phyloP scores from a whole-genome alignment of 2,329 filamentous ascomycete species.

The Talaromyces sp. region DNA sequence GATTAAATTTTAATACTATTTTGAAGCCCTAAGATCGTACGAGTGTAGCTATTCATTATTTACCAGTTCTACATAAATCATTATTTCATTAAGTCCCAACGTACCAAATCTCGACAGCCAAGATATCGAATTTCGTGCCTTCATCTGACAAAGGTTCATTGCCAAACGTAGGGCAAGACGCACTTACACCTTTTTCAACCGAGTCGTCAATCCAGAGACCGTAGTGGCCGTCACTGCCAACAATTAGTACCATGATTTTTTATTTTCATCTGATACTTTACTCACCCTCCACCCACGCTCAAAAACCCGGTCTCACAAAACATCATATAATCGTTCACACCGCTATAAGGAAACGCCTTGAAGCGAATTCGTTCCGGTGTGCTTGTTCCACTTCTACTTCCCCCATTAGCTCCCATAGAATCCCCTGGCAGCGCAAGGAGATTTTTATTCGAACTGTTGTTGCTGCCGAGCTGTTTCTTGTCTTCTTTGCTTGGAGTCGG shows the following conservation, averaged over 20 bases:
- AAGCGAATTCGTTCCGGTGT: conserved; percentile 77
- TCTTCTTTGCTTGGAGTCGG: conserved; percentile 12
- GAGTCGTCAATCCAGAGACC: conserved; percentile 88
- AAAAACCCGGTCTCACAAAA: conserved; percentile 82
- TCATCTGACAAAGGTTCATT: conserved; percentile 93
- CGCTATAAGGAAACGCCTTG: conserved; percentile 94
- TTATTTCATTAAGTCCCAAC: conserved; percentile 51
- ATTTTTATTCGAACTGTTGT: background rate
- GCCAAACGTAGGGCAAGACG: conserved; percentile 81
- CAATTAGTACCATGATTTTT: conserved; percentile 18
- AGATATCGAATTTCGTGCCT: conserved; percentile 81
- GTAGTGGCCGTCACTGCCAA: conserved; percentile 67
- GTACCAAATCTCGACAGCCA: conserved; percentile 92
- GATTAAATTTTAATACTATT: background rate
- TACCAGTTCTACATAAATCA: background rate
- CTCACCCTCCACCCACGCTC: conserved; percentile 72
- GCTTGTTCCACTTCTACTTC: conserved; percentile 41
- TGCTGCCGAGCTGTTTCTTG: background rate
- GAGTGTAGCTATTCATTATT: background rate
- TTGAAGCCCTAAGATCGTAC: background rate
- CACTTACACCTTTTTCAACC: conserved; percentile 77
- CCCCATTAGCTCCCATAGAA: conserved; percentile 1
- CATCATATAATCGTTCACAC: conserved; percentile 94
- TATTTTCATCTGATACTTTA: conserved; percentile 9
- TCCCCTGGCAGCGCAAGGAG: conserved; percentile 1